Base-by-base conservation (phyloP, 768 basidiomycete species). In the Leccinum disarticulatum region DNA sequence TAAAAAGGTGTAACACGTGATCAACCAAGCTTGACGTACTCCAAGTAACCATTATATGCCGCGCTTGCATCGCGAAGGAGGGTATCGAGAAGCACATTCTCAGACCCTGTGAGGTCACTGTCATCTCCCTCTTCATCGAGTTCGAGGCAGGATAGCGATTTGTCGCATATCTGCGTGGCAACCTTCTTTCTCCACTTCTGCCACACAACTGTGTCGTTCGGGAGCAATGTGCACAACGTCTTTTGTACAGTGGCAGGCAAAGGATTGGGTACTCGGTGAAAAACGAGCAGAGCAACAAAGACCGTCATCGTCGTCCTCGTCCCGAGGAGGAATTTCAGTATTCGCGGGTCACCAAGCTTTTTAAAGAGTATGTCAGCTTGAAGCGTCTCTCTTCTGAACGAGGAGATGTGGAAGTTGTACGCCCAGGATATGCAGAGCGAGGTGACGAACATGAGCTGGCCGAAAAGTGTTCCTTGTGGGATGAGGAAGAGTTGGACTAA, bases 371-470 rank as follows among this genome's bases (percentile, higher is more conserved):
- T 36, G 13, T 66, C 17, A 54, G 55, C 59, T 64, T 76, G 66
- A 7, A 65, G 47, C 15, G 31, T 52, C 33, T 65, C 62, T 7
- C 61, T 64, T 25, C 77, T 74, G 71, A 78, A 57, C 25, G 68
- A 71, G 0, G 73, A 72, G 22, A 74, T 54, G 19, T 57, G 60
- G 19, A 61, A 67, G 15, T 70, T 76, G 60, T 77, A 75, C 4
- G 28, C n/a, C 75, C 75, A 76, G 4, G 75, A 76, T 1, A 73
- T 64, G 8, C 56, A 68, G 19, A 77, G 66, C 3, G 73, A 69
- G 14, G 61, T 55, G 27, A 76, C 56, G 52, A 77, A 76, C 71
- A 77, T 68, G 55, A 74, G 58, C 53, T 77, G 75, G 14, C 76
- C 73, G 14, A 76, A 72, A 13, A 73, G 63, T 2, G 56, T 58